phyloP scores from a whole-genome alignment of 2,329 filamentous ascomycete species.

The Alternaria sp. region DNA sequence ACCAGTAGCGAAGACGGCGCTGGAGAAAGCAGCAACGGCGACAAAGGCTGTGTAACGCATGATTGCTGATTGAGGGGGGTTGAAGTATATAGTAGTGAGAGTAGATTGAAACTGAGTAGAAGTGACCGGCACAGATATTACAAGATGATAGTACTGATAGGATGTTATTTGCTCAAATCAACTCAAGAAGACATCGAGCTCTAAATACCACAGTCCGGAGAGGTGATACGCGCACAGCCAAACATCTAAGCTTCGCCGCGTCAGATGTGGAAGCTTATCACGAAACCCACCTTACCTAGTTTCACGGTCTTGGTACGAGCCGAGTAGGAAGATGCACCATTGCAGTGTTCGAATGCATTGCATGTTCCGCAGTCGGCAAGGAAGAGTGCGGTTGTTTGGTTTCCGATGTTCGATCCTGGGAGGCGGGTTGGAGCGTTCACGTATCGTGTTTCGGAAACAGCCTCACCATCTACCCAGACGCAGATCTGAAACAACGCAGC shows the following conservation, averaged over 20 bases:
- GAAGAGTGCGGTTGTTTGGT: conserved; percentile 18
- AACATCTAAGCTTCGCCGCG: conserved; percentile 18
- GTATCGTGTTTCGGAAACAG: conserved; percentile 29
- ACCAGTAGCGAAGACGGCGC: conserved; percentile 35
- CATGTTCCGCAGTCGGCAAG: conserved; percentile 16
- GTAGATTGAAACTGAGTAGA: conserved; percentile 15
- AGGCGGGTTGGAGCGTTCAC: conserved; percentile 3
- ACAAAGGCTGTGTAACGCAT: conserved; percentile 40
- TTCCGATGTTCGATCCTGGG: conserved; percentile 10
- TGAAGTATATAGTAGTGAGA: not conserved
- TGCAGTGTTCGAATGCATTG: not conserved
- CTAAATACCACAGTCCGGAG: conserved; percentile 4
- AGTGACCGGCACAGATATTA: conserved; percentile 40
- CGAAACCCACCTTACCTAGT: conserved; percentile 25
- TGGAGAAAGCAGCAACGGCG: conserved; percentile 33
- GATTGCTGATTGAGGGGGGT: conserved; percentile 18
- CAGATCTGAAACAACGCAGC: conserved; percentile 34
- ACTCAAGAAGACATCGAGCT: not conserved
- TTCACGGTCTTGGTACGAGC: conserved; percentile 26
- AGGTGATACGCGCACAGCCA: not conserved
- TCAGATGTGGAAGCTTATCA: conserved; percentile 27
- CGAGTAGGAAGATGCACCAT: not conserved
- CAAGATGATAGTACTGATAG: conserved; percentile 18
- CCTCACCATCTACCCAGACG: conserved; percentile 33
- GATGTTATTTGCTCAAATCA: conserved; percentile 5